Evolutionary conservation across 768 basidiomycete species (phyloP).

Genomic region (Thelephora ganbajun): DNA sequence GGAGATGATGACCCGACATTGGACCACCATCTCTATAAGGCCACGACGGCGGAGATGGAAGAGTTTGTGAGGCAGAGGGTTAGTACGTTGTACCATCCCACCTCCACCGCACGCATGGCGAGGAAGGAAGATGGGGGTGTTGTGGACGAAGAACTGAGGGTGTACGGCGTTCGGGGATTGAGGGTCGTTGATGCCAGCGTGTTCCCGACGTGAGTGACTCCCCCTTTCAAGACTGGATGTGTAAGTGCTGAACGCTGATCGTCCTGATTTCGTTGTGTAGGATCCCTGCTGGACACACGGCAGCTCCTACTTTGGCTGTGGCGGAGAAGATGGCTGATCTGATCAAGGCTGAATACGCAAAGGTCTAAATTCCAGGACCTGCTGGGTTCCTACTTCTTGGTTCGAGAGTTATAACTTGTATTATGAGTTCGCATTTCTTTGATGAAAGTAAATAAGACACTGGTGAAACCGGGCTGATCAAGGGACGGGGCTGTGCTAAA

Average conservation of each 20-base stretch:
- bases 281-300: not conserved
- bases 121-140: constrained; percentile 18
- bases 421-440: not conserved
- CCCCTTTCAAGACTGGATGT: not conserved
- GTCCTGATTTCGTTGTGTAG: not conserved
- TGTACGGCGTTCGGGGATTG: constrained; percentile 29
- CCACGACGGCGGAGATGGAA: constrained; percentile 22
- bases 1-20: constrained; percentile 13
- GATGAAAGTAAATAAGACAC: not conserved
- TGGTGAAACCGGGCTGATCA: not conserved
- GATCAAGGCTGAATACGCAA: constrained; percentile 3
- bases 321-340: constrained; percentile 9
- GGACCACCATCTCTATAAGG: constrained; percentile 22
- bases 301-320: constrained; percentile 8
- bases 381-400: not conserved
- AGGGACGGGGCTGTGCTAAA: too few species aligned
- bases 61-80: constrained; percentile 19
- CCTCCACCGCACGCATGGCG: constrained; percentile 27
- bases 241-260: not conserved
- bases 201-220: constrained; percentile 4
- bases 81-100: constrained; percentile 26
- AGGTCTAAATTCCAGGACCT: not conserved
- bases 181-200: constrained; percentile 17
- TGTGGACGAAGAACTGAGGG: constrained; percentile 26
- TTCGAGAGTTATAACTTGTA: not conserved